Base-by-base conservation (phyloP, 495 filamentous ascomycete species). In the Baudoinia panamericana region DNA sequence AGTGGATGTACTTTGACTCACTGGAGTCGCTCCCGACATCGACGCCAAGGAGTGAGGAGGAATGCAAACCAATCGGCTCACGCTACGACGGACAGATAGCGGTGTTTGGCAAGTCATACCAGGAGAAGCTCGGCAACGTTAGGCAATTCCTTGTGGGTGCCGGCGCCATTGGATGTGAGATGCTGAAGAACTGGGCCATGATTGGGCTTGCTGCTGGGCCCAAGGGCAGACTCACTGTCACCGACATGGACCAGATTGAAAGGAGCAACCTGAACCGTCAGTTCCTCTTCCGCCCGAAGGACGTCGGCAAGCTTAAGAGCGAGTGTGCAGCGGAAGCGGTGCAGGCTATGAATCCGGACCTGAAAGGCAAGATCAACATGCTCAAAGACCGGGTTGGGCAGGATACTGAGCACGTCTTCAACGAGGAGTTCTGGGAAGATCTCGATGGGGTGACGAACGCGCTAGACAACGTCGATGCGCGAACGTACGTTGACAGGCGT, bases 171-270 rank as follows among this genome's bases (percentile, higher is more conserved):
- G 92, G 92, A 23, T 99, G 92, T 56, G 92, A 99, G 57, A 99
- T 95, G 73, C 67, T 99, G 40, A 99, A 99, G 72, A 96, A 95
- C 59, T 99, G 92, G 90, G 90, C 92, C 19, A 88, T 96, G 86
- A 92, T 96, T 52, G 92, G 92, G 45, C 68, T 99, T 35, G 88
- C 78, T 28, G 82, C 82, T 28, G 92, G 92, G 24, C 81, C 81
- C 17, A 72, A 86, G 23, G 92, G 92, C 48, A 79, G 79, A 54
- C 87, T 99, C 55, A 82, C 58, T 17, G 82, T 96, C 18, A 94
- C 92, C 11, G 92, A 99, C 56, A 96, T 93, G 80, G 92, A 99
- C 51, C 81, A 82, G 45, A 99, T 99, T 48, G 92, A 99, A 67
- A 93, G 87, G 72, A 95, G 88, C 67, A 99, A 99, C 58, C 72